phyloP scores from a whole-genome alignment of 306 rosid genomes.

The Sicyos baderoa region DNA sequence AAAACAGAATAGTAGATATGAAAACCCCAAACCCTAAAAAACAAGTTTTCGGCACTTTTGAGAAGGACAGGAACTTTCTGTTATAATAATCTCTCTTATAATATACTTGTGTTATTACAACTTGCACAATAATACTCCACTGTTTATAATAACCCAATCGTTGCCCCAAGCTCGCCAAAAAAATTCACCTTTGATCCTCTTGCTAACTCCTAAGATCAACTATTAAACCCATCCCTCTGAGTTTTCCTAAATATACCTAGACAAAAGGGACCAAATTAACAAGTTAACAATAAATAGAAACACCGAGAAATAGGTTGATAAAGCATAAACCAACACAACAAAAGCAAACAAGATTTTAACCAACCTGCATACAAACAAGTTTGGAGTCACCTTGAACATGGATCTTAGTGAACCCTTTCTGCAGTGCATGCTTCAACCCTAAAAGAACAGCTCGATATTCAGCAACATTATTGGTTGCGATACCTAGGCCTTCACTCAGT shows the following conservation, averaged over 20 bases:
- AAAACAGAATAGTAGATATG: too few species aligned
- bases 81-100: too few species aligned
- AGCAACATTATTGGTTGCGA: slow-evolving; percentile 76
- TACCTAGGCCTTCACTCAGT: slow-evolving; percentile 75
- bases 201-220: slow-evolving; percentile 5
- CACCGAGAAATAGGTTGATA: neutral
- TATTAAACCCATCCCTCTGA: neutral
- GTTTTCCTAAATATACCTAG: slow-evolving; percentile 1
- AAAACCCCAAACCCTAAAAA: too few species aligned
- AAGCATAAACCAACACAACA: neutral
- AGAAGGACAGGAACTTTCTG: too few species aligned
- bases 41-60: too few species aligned
- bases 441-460: slow-evolving; percentile 85
- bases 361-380: slow-evolving; percentile 94
- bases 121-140: too few species aligned
- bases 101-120: too few species aligned
- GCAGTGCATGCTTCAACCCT: slow-evolving; percentile 77
- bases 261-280: neutral
- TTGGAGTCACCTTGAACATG: slow-evolving; percentile 76
- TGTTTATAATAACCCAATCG: too few species aligned
- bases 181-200: neutral
- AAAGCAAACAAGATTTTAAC: slow-evolving; percentile 16
- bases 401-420: slow-evolving; percentile 63
- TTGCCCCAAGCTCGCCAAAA: too few species aligned
- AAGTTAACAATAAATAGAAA: neutral